These are phyloP conservation scores for Ogataea trehaloabstinens DNA, from an alignment of 805 yeast genomes.

Conservation along the genomic window DNA sequence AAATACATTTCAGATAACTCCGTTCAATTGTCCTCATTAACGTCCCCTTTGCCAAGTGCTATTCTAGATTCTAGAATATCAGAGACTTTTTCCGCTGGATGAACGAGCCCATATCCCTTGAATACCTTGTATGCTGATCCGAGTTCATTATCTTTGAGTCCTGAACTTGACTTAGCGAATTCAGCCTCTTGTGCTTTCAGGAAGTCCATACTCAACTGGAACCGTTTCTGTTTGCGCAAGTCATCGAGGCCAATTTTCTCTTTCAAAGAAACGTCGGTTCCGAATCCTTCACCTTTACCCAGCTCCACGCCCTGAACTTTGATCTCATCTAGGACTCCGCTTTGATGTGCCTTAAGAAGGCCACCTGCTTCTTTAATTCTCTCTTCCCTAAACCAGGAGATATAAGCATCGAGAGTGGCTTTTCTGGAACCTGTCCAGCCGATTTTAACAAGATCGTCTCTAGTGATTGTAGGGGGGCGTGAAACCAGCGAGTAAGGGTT, in stretches of 20 bases:
- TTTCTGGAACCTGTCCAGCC: conserved; percentile 97
- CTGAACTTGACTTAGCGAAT: conserved; percentile 38
- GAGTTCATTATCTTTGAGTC: conserved; percentile 26
- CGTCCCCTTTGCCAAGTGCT: conserved; percentile 29
- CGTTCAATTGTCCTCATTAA: too few relatives aligned
- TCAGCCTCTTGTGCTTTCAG: conserved; percentile 48
- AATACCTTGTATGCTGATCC: conserved; percentile 51
- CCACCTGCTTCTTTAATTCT: conserved; percentile 70
- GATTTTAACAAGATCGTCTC: conserved; percentile 56
- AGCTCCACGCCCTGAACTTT: conserved; percentile 59
- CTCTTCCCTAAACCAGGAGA: conserved; percentile 61
- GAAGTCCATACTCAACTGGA: conserved; percentile 55
- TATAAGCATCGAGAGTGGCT: conserved; percentile 67
- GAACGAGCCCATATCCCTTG: conserved; percentile 64
- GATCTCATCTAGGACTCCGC: conserved; percentile 64
- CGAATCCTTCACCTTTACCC: conserved; percentile 81
- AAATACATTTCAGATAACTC: too few relatives aligned
- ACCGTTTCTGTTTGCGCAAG: conserved; percentile 38
- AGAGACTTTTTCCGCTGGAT: conserved; percentile 40
- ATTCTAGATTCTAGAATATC: conserved; percentile 41
- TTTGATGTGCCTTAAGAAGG: conserved; percentile 68
- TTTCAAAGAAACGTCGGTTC: conserved; percentile 36
- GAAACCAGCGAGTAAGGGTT: conserved; percentile 65
- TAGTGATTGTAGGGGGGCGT: conserved; percentile 36
- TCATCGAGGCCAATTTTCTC: conserved; percentile 20